Evolutionary conservation across 1,284 basidiomycete genomes (phyloP), one percentile per base, ranked within the genome.

Genomic region (Ceratobasidium sp.): DNA sequence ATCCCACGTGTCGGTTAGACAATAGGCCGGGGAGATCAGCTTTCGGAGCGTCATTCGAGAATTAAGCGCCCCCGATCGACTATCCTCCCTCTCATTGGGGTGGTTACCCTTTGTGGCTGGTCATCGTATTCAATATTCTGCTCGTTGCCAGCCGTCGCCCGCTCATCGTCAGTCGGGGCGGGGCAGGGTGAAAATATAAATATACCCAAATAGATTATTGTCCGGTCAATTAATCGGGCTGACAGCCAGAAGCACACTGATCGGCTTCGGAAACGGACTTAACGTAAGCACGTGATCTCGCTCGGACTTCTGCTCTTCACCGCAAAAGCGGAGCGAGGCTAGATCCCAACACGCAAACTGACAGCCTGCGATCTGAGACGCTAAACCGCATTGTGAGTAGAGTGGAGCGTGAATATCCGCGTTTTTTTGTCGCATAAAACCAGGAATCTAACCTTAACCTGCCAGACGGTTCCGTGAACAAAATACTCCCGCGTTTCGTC

Each of bases 1-100:
- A 62, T 33, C 21, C 59, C 59, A 62, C 59, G 59, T 62, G 59
- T 62, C 44, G n/a, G 47, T 14, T n/a, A 62, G 59, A 62, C 59
- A 62, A 62, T 62, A 62, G 33, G n/a, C 30, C 6, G 1, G 29
- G 7, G 27, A 25, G 41, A 62, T 62, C 33, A 29, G 16, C 7
- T 29, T 29, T 62, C 59, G 19, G 16, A 27, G 13, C 29, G 59
- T 62, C 59, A 62, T 62, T 13, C 46, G 1, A 1, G 5, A 3
- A 21, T 2, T 19, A 52, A 62, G 59, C 59, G 59, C 59, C 33
- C 33, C 33, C 33, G 57, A 33, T 41, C 57, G 44, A 33, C 19
- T 14, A 19, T n/a, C 16, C 14, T 46, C 16, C 14, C 16, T 27
- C 21, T 30, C 47, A 23, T n/a, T 23, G 29, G 19, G 46, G 2